These are phyloP conservation scores for Myxozyma lipomycoides DNA, from an alignment of 805 yeast genomes.

Conservation along the genomic window DNA sequence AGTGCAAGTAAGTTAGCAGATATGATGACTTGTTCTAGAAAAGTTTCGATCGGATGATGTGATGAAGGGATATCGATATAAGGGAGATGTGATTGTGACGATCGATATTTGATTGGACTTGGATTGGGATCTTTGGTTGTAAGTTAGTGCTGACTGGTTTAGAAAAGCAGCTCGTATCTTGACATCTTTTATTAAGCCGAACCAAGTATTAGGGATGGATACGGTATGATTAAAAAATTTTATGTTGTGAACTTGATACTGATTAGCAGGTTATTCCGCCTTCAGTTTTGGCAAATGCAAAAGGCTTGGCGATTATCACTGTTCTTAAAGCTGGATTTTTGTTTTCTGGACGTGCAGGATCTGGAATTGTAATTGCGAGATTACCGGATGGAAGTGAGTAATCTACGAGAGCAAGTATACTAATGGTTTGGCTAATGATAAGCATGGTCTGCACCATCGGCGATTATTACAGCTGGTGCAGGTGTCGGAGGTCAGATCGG, in stretches of 20 bases:
- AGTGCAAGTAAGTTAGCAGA: conserved; percentile 67
- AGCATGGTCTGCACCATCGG: conserved; percentile 95
- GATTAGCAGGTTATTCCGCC: conserved; percentile 73
- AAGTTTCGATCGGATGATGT: too few species aligned
- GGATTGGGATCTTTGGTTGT: too few species aligned
- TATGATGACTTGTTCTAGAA: too few species aligned
- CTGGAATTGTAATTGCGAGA: conserved; percentile 91
- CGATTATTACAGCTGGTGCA: conserved; percentile 89
- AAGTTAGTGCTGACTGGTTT: conserved; percentile 50
- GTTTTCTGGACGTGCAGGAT: conserved; percentile 95
- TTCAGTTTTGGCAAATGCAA: conserved; percentile 76
- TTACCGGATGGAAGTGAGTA: conserved; percentile 70
- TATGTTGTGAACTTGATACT: conserved; percentile 33
- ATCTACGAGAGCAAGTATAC: background rate
- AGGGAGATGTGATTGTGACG: too few species aligned
- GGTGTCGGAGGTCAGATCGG: conserved; percentile 99
- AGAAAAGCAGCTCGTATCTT: conserved; percentile 92
- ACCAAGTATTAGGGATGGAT: conserved; percentile 86
- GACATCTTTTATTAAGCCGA: conserved; percentile 88
- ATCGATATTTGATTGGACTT: too few species aligned
- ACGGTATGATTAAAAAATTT: conserved; percentile 31
- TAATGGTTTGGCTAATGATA: background rate
- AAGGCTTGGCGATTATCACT: conserved; percentile 86
- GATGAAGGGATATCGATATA: too few species aligned
- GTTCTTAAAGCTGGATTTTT: conserved; percentile 96